A percentile compares a stretch with the other conserved stretches of the same genome.
These are phyloP conservation scores for Angophora floribunda DNA, from an alignment of 345 rosid species.

Conservation along the genomic window DNA sequence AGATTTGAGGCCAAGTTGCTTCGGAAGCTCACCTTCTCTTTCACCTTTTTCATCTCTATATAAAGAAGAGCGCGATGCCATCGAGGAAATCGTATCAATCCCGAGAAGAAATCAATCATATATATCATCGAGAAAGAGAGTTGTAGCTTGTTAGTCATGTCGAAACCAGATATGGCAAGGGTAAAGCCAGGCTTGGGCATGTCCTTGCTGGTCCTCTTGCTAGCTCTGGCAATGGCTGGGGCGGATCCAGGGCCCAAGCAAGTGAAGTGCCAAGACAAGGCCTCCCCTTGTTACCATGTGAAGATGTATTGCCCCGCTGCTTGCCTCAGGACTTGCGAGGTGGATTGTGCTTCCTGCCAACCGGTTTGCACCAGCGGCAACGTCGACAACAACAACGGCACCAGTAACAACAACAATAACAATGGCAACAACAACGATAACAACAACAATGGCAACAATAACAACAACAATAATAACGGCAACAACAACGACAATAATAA, in stretches of 20 bases:
- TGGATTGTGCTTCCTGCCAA: neutral
- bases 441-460: neutral
- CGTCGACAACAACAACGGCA: fast-evolving
- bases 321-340: neutral
- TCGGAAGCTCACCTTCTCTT: neutral
- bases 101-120: neutral
- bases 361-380: neutral
- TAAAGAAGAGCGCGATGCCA: neutral
- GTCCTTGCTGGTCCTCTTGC: neutral
- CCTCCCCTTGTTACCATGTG: neutral
- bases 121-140: neutral
- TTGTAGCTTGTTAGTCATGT: neutral
- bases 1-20: neutral
- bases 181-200: neutral
- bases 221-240: neutral
- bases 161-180: neutral
- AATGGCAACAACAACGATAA: neutral
- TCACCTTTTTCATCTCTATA: neutral
- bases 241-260: neutral
- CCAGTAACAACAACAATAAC: neutral
- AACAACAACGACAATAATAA: no score
- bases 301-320: neutral
- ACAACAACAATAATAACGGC: neutral
- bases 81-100: neutral
- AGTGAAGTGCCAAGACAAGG: constrained; percentile 1